Conservation (phyloP, 495 filamentous ascomycete genomes). For the Neurospora sublineolata region DNA sequence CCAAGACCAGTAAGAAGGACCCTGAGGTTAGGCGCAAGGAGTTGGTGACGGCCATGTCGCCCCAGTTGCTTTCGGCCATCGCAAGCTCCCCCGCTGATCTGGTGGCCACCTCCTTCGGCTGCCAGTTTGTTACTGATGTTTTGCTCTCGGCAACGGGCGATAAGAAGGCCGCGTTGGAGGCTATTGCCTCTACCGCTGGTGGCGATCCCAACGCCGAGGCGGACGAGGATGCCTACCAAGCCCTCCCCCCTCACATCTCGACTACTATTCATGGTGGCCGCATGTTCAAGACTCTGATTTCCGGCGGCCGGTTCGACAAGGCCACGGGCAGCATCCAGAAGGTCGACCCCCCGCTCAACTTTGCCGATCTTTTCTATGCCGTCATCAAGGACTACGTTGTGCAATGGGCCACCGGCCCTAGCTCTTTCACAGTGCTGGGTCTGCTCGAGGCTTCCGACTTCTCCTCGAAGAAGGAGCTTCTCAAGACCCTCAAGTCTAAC, state of each 20-base stretch:
- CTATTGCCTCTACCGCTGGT: conserved; percentile 57
- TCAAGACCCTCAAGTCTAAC: conserved; percentile 51
- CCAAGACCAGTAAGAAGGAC: conserved; percentile 84
- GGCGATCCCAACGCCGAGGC: conserved; percentile 42
- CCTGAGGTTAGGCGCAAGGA: conserved; percentile 62
- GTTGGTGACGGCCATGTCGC: conserved; percentile 55
- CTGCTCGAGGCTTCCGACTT: conserved; percentile 75
- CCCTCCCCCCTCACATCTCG: conserved; percentile 38
- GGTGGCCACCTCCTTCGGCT: conserved; percentile 65
- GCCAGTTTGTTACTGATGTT: conserved; percentile 74
- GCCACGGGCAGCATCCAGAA: conserved; percentile 53
- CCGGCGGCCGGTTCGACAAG: conserved; percentile 73
- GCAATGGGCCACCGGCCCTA: conserved; percentile 76
- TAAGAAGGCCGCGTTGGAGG: conserved; percentile 55
- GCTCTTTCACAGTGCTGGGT: conserved; percentile 70
- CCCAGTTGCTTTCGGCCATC: conserved; percentile 59
- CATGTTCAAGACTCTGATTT: conserved; percentile 80
- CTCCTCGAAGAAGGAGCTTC: conserved; percentile 48
- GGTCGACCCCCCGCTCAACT: conserved; percentile 65
- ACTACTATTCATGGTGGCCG: conserved; percentile 57
- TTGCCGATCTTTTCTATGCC: conserved; percentile 66
- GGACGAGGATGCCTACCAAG: conserved; percentile 28
- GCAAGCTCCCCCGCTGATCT: conserved; percentile 53
- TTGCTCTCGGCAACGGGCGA: conserved; percentile 65
- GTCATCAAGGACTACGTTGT: conserved; percentile 61